Evolutionary conservation across 805 yeast species (phyloP).

Genomic region (Spathaspora boniae): DNA sequence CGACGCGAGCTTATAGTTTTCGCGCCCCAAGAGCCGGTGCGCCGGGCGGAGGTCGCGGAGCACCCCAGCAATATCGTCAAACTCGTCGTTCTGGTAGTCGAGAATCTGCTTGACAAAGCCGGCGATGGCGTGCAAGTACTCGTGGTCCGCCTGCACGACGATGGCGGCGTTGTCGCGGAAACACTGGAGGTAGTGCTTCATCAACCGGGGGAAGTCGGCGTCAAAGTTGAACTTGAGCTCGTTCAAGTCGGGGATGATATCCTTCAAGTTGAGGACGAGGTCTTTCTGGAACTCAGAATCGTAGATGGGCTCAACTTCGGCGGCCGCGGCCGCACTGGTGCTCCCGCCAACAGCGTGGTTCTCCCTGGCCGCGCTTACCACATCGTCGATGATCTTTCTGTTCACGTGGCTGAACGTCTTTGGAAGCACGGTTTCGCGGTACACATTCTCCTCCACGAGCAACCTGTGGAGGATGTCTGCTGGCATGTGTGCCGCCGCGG

Average conservation of each 20-base stretch:
- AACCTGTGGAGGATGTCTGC: too few species aligned
- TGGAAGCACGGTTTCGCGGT: too few species aligned
- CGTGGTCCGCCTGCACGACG: conserved; percentile 16
- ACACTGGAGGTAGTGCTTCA: conserved; percentile 20
- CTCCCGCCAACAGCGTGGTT: too few species aligned
- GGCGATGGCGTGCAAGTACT: conserved; percentile 20
- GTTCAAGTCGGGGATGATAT: conserved; percentile 22
- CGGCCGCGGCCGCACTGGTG: too few species aligned
- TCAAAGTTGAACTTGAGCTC: conserved; percentile 25
- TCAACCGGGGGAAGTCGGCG: conserved; percentile 17
- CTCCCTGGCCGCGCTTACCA: too few species aligned
- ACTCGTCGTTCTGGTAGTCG: conserved; percentile 27
- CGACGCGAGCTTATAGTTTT: conserved; percentile 8
- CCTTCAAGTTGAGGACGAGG: conserved; percentile 13
- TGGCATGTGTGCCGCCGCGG: too few species aligned
- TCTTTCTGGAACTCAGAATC: too few species aligned
- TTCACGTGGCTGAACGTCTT: too few species aligned
- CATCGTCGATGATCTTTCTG: too few species aligned
- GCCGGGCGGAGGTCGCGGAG: conserved; percentile 20
- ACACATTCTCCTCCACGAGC: too few species aligned
- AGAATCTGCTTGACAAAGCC: conserved; percentile 20
- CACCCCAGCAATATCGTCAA: conserved; percentile 16
- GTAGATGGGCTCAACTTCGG: too few species aligned
- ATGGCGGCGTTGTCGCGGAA: conserved; percentile 19
- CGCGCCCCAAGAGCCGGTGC: conserved; percentile 19